Conservation (phyloP, 208 protist species). For the Leishmania guyanensis region DNA sequence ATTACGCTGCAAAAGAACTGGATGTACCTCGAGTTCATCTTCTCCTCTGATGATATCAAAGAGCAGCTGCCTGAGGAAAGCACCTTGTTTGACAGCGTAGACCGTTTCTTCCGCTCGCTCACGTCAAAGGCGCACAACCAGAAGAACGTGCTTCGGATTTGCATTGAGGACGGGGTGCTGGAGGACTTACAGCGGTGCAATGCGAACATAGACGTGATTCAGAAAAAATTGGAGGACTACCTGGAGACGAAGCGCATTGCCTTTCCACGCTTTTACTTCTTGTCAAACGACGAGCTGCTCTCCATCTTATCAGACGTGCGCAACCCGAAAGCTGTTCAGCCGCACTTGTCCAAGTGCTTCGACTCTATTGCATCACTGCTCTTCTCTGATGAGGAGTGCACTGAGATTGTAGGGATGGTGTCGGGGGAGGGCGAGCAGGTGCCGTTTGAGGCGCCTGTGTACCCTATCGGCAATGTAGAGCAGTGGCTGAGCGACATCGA, state of each 20-base stretch:
- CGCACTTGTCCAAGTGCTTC: conserved; percentile 96
- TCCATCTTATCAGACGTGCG: conserved; percentile 97
- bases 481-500: conserved; percentile 95
- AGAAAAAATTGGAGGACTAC: conserved; percentile 97
- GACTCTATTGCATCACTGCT: conserved; percentile 93
- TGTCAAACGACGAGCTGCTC: conserved; percentile 98
- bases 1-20: conserved; percentile 96
- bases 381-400: conserved; percentile 78
- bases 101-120: conserved; percentile 89
- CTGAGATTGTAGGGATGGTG: conserved; percentile 90
- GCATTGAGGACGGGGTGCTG: conserved; percentile 77
- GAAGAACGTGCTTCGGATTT: conserved; percentile 91
- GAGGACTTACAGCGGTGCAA: conserved; percentile 86
- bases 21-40: conserved; percentile 99
- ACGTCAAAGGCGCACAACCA: conserved; percentile 85
- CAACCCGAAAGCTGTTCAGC: conserved; percentile 95
- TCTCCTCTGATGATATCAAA: conserved; percentile 97
- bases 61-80: conserved; percentile 93
- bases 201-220: conserved; percentile 93
- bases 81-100: conserved; percentile 87
- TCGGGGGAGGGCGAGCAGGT: conserved; percentile 94
- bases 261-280: conserved; percentile 98
- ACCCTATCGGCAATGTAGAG: conserved; percentile 93
- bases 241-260: conserved; percentile 96
- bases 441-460: conserved; percentile 81